Percentiles rank a stretch among this genome's conserved stretches.
phyloP scores from a whole-genome alignment of 305 asterid genomes.

The Fraxinus baroniana region DNA sequence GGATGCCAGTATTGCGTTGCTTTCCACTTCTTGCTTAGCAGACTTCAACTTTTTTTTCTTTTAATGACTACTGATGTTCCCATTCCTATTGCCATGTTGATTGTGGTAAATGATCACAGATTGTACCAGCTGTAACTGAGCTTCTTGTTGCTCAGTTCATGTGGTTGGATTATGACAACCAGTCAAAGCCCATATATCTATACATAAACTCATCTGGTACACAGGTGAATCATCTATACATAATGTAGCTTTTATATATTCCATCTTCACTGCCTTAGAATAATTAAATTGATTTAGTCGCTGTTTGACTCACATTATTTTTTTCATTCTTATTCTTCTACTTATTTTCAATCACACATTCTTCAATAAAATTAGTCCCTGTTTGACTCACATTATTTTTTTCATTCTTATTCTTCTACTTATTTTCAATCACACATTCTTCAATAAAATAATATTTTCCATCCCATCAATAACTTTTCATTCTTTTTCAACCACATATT shows the following conservation, averaged over 20 bases:
- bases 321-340: too few species aligned
- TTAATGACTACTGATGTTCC: not conserved
- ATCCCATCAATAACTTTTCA: too few species aligned
- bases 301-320: too few species aligned
- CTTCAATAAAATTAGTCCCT: too few species aligned
- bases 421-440: too few species aligned
- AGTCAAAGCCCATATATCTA: slow-evolving; percentile 75
- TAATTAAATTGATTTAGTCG: not conserved
- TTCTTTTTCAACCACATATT: too few species aligned
- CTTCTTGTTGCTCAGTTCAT: slow-evolving; percentile 81
- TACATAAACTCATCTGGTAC: slow-evolving; percentile 91
- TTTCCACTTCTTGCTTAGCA: slow-evolving; percentile 18
- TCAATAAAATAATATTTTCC: too few species aligned
- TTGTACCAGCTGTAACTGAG: slow-evolving; percentile 87
- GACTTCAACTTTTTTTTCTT: not conserved
- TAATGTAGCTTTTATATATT: not conserved
- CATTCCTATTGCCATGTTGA: not conserved
- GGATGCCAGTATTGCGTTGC: slow-evolving; percentile 75
- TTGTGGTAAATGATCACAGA: slow-evolving; percentile 42
- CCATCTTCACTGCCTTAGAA: not conserved
- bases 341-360: too few species aligned
- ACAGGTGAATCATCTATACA: slow-evolving; percentile 48
- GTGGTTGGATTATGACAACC: slow-evolving; percentile 77
- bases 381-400: too few species aligned
- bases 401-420: too few species aligned